These are phyloP conservation scores for Komagataella pastoris DNA, from an alignment of 805 yeast species.

Conservation along the genomic window DNA sequence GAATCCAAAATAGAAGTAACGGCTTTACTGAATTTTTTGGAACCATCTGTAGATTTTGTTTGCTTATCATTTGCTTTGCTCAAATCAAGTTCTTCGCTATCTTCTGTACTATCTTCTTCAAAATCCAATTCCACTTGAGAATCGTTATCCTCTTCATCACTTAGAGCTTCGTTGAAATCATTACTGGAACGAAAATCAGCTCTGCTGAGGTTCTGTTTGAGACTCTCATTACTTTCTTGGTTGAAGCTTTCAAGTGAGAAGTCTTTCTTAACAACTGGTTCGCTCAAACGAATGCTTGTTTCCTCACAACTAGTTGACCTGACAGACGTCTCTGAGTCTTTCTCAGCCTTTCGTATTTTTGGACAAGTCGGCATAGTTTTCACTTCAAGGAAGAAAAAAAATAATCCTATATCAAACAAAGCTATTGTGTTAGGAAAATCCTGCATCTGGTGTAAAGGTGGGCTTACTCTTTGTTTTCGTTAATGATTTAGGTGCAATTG, in stretches of 20 bases:
- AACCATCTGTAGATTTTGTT: conserved; percentile 53
- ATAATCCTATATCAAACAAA: no score
- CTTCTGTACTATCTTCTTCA: conserved; percentile 6
- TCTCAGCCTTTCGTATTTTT: neutral
- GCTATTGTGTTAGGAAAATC: neutral
- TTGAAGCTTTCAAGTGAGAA: neutral
- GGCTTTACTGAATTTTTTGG: conserved; percentile 68
- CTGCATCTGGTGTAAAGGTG: neutral
- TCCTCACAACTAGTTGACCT: neutral
- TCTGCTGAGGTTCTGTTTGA: conserved; percentile 1
- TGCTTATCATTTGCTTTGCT: conserved; percentile 32
- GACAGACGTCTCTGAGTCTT: neutral
- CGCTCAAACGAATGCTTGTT: neutral
- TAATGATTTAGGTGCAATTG: neutral
- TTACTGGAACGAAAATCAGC: neutral
- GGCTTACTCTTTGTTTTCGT: neutral
- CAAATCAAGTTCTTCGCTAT: conserved; percentile 11
- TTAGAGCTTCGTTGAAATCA: conserved; percentile 7
- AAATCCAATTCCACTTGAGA: conserved; percentile 9
- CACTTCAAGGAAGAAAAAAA: no score
- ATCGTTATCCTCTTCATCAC: conserved; percentile 11
- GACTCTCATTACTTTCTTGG: conserved; percentile 1
- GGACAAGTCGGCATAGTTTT: neutral
- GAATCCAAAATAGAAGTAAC: conserved; percentile 76
- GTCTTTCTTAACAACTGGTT: neutral